Evolutionary conservation across 2,329 filamentous ascomycete species (phyloP).

Genomic region (Penicillium sp.): DNA sequence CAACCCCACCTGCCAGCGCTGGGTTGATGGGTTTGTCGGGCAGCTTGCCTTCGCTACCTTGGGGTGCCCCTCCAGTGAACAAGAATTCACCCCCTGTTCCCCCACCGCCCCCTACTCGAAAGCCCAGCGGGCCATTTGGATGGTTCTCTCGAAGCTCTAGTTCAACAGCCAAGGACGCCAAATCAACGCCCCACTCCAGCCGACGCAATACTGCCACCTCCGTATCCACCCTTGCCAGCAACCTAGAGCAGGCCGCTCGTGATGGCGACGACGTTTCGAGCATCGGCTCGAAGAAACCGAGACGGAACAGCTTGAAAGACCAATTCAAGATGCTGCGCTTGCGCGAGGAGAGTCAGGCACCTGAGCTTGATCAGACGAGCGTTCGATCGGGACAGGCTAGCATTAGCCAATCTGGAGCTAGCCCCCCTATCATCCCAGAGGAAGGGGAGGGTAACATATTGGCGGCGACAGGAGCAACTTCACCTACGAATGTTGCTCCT

Average conservation of each 20-base stretch:
- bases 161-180: conserved; percentile 50
- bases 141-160: conserved; percentile 70
- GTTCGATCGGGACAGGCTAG: conserved; percentile 44
- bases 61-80: conserved; percentile 57
- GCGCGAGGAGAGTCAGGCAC: conserved; percentile 65
- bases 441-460: conserved; percentile 44
- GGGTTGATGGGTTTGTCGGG: conserved; percentile 61
- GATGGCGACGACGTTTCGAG: conserved; percentile 54
- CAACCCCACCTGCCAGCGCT: conserved; percentile 29
- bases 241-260: conserved; percentile 70
- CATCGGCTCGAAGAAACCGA: conserved; percentile 46
- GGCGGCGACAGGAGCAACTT: conserved; percentile 24
- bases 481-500: conserved; percentile 30
- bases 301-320: conserved; percentile 66
- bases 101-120: conserved; percentile 52
- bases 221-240: conserved; percentile 72
- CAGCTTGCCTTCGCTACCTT: conserved; percentile 68
- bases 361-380: conserved; percentile 55
- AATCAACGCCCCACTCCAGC: conserved; percentile 52
- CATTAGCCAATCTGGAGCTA: conserved; percentile 44
- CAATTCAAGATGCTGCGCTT: conserved; percentile 73
- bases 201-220: conserved; percentile 77
- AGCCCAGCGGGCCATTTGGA: conserved; percentile 81
- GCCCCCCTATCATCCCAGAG: conserved; percentile 47
- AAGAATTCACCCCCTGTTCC: conserved; percentile 39